phyloP scores from a whole-genome alignment of 495 filamentous ascomycete species.

The Aspergillus heteromorphus region DNA sequence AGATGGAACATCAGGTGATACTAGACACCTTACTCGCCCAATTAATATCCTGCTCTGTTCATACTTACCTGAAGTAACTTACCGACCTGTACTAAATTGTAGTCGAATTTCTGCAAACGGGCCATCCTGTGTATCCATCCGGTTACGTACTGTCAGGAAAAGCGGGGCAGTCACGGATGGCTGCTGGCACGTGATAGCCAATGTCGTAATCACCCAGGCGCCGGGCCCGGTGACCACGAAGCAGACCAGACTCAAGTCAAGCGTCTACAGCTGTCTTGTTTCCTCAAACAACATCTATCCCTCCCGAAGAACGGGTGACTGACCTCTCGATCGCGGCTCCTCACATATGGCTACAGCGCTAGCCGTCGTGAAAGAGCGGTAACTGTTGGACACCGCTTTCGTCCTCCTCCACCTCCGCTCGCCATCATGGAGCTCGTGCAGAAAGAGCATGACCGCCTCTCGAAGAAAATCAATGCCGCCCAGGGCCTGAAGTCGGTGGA shows the following conservation, averaged over 20 bases:
- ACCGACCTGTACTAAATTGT: too few species aligned
- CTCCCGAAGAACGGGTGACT: neutral
- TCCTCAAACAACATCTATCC: neutral
- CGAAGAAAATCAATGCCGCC: conserved; percentile 61
- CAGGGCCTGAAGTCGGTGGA: conserved; percentile 72
- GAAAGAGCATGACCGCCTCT: conserved; percentile 67
- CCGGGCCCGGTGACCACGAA: neutral
- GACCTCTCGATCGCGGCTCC: neutral
- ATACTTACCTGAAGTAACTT: too few species aligned
- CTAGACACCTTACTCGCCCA: too few species aligned
- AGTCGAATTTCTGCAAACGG: neutral
- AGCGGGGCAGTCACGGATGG: neutral
- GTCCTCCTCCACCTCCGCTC: conserved; percentile 7
- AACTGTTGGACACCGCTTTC: conserved; percentile 18
- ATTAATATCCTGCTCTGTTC: too few species aligned
- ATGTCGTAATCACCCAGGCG: conserved; percentile 11
- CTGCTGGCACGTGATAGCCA: conserved; percentile 6
- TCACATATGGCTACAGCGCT: conserved; percentile 15
- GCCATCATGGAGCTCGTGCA: conserved; percentile 63
- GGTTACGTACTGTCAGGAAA: too few species aligned
- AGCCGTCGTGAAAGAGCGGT: conserved; percentile 19
- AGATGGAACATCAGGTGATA: too few species aligned
- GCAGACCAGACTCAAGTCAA: neutral
- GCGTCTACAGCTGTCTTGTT: neutral
- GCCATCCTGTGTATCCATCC: too few species aligned